These are phyloP conservation scores for Cyberlindnera euphorbiiphila DNA, from an alignment of 805 yeast genomes.

Conservation along the genomic window DNA sequence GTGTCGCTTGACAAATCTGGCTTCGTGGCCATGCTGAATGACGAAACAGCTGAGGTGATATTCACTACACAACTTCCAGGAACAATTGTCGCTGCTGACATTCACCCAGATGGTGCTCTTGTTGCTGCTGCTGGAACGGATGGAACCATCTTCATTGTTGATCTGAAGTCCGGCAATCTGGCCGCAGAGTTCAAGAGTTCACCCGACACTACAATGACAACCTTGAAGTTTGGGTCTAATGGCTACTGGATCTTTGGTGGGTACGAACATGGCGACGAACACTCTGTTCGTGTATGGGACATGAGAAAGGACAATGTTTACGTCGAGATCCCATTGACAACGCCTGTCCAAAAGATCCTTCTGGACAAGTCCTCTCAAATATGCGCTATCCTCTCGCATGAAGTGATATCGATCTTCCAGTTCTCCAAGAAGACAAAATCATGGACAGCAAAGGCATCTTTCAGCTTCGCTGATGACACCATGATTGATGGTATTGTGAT, in stretches of 20 bases:
- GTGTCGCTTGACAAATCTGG: conserved; percentile 29
- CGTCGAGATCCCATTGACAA: conserved; percentile 7
- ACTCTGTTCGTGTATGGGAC: conserved; percentile 41
- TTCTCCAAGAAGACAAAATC: conserved; percentile 20
- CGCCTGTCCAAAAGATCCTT: conserved; percentile 10
- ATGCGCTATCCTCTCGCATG: conserved; percentile 9
- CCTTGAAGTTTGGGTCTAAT: conserved; percentile 52
- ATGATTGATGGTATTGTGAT: conserved; percentile 15
- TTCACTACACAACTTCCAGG: conserved; percentile 6
- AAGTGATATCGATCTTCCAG: conserved; percentile 18
- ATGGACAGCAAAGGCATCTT: conserved; percentile 16
- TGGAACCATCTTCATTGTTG: conserved; percentile 32
- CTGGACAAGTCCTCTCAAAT: conserved; percentile 26
- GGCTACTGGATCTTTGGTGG: conserved; percentile 57
- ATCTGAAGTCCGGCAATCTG: conserved; percentile 33
- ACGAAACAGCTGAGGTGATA: background rate
- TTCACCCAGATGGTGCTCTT: conserved; percentile 50
- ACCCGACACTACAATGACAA: conserved; percentile 25
- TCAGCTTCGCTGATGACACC: conserved; percentile 14
- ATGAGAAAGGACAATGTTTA: conserved; percentile 37
- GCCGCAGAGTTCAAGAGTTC: conserved; percentile 25
- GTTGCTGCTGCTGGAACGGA: conserved; percentile 32
- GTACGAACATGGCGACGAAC: conserved; percentile 17
- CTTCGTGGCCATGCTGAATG: conserved; percentile 23
- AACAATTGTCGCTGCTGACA: conserved; percentile 10